Base-by-base conservation (phyloP, 805 yeast genomes). In the Isabelozyma pseudorhagii region DNA sequence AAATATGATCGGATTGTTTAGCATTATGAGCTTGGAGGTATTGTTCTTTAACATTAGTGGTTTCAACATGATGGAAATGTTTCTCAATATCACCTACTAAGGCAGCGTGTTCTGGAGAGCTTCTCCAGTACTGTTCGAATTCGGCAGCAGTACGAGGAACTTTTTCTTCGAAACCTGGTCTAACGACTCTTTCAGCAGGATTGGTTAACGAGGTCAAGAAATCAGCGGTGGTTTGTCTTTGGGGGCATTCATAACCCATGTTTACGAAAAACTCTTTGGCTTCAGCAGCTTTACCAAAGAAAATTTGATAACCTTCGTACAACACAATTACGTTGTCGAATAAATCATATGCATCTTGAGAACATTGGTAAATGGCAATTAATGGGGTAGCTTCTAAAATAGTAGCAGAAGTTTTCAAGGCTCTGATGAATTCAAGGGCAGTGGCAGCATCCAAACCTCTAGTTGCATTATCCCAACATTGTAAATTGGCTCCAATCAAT, bases 371-470 rank as follows among this genome's bases (percentile, higher is more conserved):
- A 42, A 85, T 81, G 38, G 89, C 84, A 50, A 85, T 78, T 48
- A 83, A 63, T 5, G 86, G 81, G 5, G 86, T 74, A n/a, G 75
- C 71, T 11, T 75, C 72, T 42, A 72, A 59, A 34, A 82, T 66
- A 36, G 74, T 67, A 3, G 90, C 84, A n/a, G 81, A 70, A 2
- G 82, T 77, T 58, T 87, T 82, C 52, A 88, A 73, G 17, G 89
- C 85, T 53, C 81, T 74, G 40, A 86, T 75, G 59, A 82, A 88
- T 62, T 87, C 92, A 54, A 85, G 73, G 3, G 96, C 96, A 40
- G 94, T 87, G 9, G 94, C 87, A 4, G 94, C 79, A 68, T 88
- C 96, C 51, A 89, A 75, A 58, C 96, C 96, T 72, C 94, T 81
- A 5, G 96, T 89, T 5, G 93, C 86, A 61, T 89, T 89, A 72